Base-by-base conservation (phyloP, 805 yeast species). In the Schizosaccharomyces osmophilus region DNA sequence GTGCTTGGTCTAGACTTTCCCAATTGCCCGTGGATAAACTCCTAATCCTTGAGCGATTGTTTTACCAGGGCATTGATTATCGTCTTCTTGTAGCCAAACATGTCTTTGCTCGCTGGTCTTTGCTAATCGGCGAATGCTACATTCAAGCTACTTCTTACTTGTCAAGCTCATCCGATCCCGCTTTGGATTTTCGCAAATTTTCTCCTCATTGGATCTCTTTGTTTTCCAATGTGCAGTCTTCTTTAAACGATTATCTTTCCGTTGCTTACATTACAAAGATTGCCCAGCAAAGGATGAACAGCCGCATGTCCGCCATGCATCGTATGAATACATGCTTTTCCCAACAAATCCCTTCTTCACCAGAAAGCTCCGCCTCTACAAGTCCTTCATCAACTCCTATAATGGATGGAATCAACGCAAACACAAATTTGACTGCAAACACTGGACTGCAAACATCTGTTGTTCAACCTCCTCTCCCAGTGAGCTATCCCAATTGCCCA, bases 1-100 rank as follows among this genome's bases (percentile, higher is more conserved):
- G 75, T 64, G 79, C 85, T 5, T 87, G 95, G 95, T 74, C 83
- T 61, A 79, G 80, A 68, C 82, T 87, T 60, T 78, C 87, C 42
- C 93, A 94, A 0, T 75, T 84, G 51, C 68, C 79, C 26, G n/a
- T 51, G 4, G 57, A 51, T 29, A 22, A 29, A 24, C 36, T 51
- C 8, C 57, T 51, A 24, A 29, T 51, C 19, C 36, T 51, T 17
- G 57, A 51, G n/a, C 36, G 32, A 4, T 17, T 51, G 36, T 51
- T 51, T 29, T 51, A 51, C 36, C 31, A 22, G 11, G 22, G 57
- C 57, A 51, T 51, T 29, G 57, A 51, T 51, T 51, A 51, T 26
- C 57, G 57, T 24, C 57, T 51, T 22, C 36, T 24, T 29, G 57
- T 51, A 5, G 36, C 57, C n/a, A 51, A 51, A 15, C 57, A 51